Evolutionary conservation across 2,329 filamentous ascomycete species (phyloP).

Genomic region (Venturia nashicola): DNA sequence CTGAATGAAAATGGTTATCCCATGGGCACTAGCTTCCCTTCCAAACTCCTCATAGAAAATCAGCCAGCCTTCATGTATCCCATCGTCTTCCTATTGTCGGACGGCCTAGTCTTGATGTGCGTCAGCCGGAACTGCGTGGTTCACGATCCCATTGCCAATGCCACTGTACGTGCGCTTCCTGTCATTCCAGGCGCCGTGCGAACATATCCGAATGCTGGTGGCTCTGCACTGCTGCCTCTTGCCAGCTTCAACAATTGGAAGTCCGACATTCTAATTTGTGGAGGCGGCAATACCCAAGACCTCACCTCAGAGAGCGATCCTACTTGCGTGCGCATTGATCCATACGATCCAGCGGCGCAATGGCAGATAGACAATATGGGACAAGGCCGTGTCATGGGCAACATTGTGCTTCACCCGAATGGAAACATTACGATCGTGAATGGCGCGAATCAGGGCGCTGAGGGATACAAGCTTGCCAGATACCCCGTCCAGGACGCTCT

Average conservation of each 20-base stretch:
- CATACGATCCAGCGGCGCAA: constrained; percentile 32
- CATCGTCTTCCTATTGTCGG: constrained; percentile 45
- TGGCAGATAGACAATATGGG: constrained; percentile 51
- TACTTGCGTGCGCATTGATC: constrained; percentile 44
- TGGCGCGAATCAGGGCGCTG: constrained; percentile 43
- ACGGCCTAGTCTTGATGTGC: constrained; percentile 46
- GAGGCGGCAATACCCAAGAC: constrained; percentile 48
- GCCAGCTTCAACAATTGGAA: constrained; percentile 39
- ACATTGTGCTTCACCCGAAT: constrained; percentile 46
- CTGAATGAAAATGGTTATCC: constrained; percentile 37
- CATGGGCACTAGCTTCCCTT: constrained; percentile 33
- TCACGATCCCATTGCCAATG: constrained; percentile 38
- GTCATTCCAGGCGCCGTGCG: constrained; percentile 44
- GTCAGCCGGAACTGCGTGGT: constrained; percentile 42
- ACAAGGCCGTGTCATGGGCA: constrained; percentile 47
- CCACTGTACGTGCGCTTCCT: constrained; percentile 34
- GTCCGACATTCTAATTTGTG: constrained; percentile 45
- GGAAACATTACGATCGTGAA: constrained; percentile 52
- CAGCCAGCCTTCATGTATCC: constrained; percentile 56
- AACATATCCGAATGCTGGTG: constrained; percentile 49
- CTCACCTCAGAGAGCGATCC: constrained; percentile 45
- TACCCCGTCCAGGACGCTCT: constrained; percentile 43
- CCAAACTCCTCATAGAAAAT: constrained; percentile 44
- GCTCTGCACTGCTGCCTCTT: constrained; percentile 43
- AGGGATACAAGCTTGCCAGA: constrained; percentile 46